phyloP scores from a whole-genome alignment of 257 asterid species.

The Echites panduratus region DNA sequence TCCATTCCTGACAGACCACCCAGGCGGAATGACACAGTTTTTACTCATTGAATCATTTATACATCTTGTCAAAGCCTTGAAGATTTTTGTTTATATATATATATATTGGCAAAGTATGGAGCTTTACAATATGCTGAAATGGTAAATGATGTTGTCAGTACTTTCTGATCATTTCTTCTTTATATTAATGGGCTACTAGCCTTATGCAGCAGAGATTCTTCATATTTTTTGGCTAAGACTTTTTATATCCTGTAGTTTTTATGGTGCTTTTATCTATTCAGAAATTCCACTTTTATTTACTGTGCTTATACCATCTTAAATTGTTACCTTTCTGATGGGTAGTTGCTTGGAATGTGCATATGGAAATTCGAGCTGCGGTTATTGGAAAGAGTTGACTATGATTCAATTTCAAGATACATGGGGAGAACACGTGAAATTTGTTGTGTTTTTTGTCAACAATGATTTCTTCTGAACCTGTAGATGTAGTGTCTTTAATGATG shows the following conservation, averaged over 20 bases:
- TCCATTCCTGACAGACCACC: conserved; percentile 25
- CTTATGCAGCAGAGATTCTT: neutral
- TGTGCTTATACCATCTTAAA: neutral
- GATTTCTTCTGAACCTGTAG: neutral
- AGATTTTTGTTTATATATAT: no score
- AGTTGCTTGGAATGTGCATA: neutral
- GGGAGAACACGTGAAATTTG: neutral
- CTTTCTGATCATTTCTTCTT: neutral
- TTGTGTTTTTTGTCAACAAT: no score
- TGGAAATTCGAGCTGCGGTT: neutral
- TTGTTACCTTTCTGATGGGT: neutral
- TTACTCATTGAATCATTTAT: conserved; percentile 17
- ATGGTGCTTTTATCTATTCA: neutral
- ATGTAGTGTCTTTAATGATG: neutral
- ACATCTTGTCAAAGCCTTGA: neutral
- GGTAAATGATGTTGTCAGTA: neutral
- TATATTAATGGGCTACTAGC: neutral
- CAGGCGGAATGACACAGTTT: conserved; percentile 26
- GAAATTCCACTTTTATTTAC: neutral
- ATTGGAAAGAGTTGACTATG: neutral
- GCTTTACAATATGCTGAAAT: neutral
- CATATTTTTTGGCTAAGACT: neutral
- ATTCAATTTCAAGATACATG: neutral
- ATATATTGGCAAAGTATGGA: neutral
- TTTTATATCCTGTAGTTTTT: neutral